Conservation (phyloP, 1,139 yeast genomes). For the Hyphopichia pseudoburtonii region DNA sequence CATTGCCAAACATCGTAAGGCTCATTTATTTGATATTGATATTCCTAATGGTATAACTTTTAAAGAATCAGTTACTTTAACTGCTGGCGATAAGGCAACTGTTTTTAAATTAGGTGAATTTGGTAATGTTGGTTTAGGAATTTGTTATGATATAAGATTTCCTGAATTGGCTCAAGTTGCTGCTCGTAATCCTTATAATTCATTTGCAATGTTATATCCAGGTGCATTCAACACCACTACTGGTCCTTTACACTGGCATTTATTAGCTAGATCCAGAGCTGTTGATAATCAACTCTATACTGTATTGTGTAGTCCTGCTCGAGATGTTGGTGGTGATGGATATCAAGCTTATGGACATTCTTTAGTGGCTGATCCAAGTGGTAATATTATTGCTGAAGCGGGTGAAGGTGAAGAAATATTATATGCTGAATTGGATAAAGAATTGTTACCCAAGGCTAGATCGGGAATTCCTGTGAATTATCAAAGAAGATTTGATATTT, state of each 20-base stretch:
- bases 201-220: slow-evolving; percentile 91
- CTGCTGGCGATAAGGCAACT: slow-evolving; percentile 80
- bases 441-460: slow-evolving; percentile 59
- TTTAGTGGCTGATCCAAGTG: slow-evolving; percentile 80
- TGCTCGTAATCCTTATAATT: slow-evolving; percentile 62
- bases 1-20: slow-evolving; percentile 85
- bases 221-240: slow-evolving; percentile 96
- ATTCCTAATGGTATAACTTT: slow-evolving; percentile 88
- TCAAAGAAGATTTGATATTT: slow-evolving; percentile 86
- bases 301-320: slow-evolving; percentile 83
- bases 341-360: slow-evolving; percentile 96
- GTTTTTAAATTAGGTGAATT: slow-evolving; percentile 65
- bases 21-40: slow-evolving; percentile 86
- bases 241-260: slow-evolving; percentile 93
- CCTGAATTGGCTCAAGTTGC: slow-evolving; percentile 87
- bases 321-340: slow-evolving; percentile 61
- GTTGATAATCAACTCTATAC: slow-evolving; percentile 86
- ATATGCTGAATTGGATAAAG: slow-evolving; percentile 76
- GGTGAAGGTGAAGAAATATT: slow-evolving; percentile 82
- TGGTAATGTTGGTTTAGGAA: slow-evolving; percentile 85
- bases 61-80: slow-evolving; percentile 72
- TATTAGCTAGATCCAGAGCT: slow-evolving; percentile 82
- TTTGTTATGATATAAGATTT: slow-evolving; percentile 90
- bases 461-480: slow-evolving; percentile 71
- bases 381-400: slow-evolving; percentile 78